Base-by-base conservation (phyloP, 805 yeast genomes). In the Starmerella scarabaei region DNA sequence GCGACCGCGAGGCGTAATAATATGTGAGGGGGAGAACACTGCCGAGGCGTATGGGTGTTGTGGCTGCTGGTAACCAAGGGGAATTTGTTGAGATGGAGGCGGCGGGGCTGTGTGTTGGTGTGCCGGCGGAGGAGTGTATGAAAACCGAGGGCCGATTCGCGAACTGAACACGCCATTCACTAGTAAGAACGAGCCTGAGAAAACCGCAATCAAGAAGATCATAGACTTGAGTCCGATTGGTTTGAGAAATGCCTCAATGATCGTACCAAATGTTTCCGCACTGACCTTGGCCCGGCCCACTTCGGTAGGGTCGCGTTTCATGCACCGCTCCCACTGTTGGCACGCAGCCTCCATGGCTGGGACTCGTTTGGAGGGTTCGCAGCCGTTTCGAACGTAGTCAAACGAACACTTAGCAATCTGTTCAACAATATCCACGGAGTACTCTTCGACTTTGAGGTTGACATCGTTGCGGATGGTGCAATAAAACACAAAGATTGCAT, bases 261-360 rank as follows among this genome's bases (percentile, higher is more conserved):
- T 80, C 46, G 80, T 88, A 1, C 93, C 93, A 50, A 83, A 68
- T 0, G 88, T 77, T 54, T 78, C 85, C 0, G 93, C 93, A 35
- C 85, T 75, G 40, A 84, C 69, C 44, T 68, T 68, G 1, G 88
- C 80, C 36, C 74, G 69, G 3, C 82, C 86, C 11, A 77, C 68
- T 1, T 58, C 59, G 3, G 71, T 68, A 8, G 93, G 86, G 47
- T 83, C 88, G 36, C 76, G 62, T 50, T 76, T 73, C 85, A 83
- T 82, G 57, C 98, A 91, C 42, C 68, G 69, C 45, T 73, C 78
- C 91, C 93, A 83, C 27, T 66, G 67, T 27, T 68, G 64, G 58
- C 98, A 88, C 12, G 72, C 62, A 2, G 61, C 58, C 50, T 79
- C 91, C 15, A 84, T 57, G 0, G 83, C 85, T 0, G 94, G 94